Conservation (phyloP, 2,329 filamentous ascomycete genomes). For the Cytospora piceicola region DNA sequence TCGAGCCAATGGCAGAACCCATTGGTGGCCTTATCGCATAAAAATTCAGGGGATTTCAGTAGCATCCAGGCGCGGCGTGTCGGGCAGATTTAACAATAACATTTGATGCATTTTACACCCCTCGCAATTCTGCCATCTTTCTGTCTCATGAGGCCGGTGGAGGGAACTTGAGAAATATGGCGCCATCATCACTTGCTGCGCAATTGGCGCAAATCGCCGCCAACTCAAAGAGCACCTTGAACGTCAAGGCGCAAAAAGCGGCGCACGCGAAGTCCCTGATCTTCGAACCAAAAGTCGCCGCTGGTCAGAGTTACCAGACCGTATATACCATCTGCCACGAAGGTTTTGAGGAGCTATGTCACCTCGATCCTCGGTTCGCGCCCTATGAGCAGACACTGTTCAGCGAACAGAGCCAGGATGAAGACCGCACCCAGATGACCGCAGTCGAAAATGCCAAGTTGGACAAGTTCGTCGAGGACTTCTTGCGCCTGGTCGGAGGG, state of each 20-base stretch:
- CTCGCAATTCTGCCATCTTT: slow-evolving; percentile 4
- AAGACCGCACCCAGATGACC: slow-evolving; percentile 87
- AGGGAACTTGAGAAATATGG: slow-evolving; percentile 21
- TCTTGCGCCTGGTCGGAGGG: slow-evolving; percentile 78
- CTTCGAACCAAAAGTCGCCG: slow-evolving; percentile 84
- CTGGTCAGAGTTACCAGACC: slow-evolving; percentile 86
- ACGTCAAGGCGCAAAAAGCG: slow-evolving; percentile 89
- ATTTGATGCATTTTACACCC: slow-evolving; percentile 2
- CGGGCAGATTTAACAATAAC: neutral
- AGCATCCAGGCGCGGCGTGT: slow-evolving; percentile 8
- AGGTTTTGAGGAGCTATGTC: slow-evolving; percentile 89
- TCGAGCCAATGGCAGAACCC: neutral
- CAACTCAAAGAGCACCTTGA: slow-evolving; percentile 86
- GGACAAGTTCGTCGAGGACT: slow-evolving; percentile 75
- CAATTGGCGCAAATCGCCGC: slow-evolving; percentile 93
- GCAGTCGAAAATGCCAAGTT: slow-evolving; percentile 80
- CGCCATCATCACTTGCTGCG: slow-evolving; percentile 73
- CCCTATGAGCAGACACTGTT: slow-evolving; percentile 80
- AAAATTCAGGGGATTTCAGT: slow-evolving; percentile 20
- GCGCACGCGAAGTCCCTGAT: slow-evolving; percentile 94
- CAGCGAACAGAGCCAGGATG: slow-evolving; percentile 87
- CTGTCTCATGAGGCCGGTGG: slow-evolving; percentile 17
- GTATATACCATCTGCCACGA: slow-evolving; percentile 86
- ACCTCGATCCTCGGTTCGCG: slow-evolving; percentile 78
- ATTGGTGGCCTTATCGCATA: slow-evolving; percentile 7